Percentiles rank a stretch among this genome's conserved stretches.
These are phyloP conservation scores for Gamsiella multidivaricata DNA, from an alignment of 192 early-diverging fungal genomes.

Conservation along the genomic window DNA sequence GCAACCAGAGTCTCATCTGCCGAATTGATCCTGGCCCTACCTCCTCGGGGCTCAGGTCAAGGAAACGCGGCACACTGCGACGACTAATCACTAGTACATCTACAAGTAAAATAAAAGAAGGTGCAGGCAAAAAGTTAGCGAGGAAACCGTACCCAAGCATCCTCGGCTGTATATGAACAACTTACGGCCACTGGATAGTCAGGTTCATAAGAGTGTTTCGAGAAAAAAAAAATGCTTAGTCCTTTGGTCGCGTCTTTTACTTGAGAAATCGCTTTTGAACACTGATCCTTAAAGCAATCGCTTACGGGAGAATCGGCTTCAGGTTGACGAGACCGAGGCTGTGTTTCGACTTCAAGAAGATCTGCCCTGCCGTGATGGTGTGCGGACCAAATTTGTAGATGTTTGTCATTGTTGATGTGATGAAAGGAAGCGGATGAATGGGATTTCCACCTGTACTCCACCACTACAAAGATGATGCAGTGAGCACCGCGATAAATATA, in stretches of 20 bases:
- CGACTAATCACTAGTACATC: slow-evolving; percentile 87
- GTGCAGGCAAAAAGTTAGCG: too few relatives aligned
- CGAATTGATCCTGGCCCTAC: slow-evolving; percentile 34
- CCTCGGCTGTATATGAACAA: neutral
- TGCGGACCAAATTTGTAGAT: slow-evolving; percentile 68
- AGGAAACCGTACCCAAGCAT: too few relatives aligned
- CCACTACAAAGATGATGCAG: neutral
- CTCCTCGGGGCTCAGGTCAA: slow-evolving; percentile 83
- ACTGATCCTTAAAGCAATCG: neutral
- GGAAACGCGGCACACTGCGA: slow-evolving; percentile 76
- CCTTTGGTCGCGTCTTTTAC: neutral
- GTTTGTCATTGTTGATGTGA: neutral
- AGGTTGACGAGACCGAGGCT: slow-evolving; percentile 88
- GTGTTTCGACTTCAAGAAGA: slow-evolving; percentile 79
- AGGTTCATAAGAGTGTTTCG: neutral
- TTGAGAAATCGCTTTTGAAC: slow-evolving; percentile 4
- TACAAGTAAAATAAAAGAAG: slow-evolving; percentile 17
- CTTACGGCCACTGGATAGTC: slow-evolving; percentile 15
- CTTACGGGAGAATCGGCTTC: slow-evolving; percentile 89
- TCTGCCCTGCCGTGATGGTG: slow-evolving; percentile 72
- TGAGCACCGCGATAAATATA: neutral
- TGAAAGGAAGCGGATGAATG: neutral
- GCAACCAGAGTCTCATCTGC: neutral
- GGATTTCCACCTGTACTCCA: neutral
- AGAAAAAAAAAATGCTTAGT: neutral